Evolutionary conservation across 1,284 basidiomycete genomes (phyloP).

Genomic region (Vanrija sp.): DNA sequence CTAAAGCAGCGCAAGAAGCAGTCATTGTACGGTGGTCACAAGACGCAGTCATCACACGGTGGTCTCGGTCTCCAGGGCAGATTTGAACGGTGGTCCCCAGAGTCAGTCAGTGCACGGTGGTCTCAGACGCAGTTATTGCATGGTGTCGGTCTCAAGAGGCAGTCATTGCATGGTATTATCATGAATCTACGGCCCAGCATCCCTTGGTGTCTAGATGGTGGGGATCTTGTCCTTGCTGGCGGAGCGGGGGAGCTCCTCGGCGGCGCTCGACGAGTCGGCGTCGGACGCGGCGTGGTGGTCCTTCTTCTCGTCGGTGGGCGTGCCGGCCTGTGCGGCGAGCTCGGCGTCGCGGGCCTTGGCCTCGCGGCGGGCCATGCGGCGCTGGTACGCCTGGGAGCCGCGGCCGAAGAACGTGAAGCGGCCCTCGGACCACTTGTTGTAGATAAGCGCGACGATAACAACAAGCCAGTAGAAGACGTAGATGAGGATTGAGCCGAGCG

Average conservation of each 20-base stretch:
- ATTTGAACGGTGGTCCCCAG: no score
- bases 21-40: no score
- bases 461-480: constrained; percentile 79
- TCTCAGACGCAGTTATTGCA: no score
- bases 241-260: neutral
- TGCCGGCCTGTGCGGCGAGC: neutral
- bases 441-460: constrained; percentile 60
- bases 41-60: no score
- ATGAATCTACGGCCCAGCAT: no score
- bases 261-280: neutral
- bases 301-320: constrained; percentile 2
- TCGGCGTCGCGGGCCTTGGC: neutral
- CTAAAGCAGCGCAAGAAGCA: no score
- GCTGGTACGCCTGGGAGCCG: neutral
- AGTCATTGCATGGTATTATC: no score
- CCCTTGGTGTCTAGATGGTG: no score
- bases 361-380: constrained; percentile 6
- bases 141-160: no score
- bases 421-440: constrained; percentile 63
- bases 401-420: constrained; percentile 46
- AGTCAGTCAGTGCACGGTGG: no score
- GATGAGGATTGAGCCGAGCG: constrained; percentile 64
- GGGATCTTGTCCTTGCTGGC: no score
- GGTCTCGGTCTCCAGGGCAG: no score
- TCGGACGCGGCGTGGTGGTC: neutral